Conservation (phyloP, 1,139 yeast species). For the Yamadazyma blattariae region DNA sequence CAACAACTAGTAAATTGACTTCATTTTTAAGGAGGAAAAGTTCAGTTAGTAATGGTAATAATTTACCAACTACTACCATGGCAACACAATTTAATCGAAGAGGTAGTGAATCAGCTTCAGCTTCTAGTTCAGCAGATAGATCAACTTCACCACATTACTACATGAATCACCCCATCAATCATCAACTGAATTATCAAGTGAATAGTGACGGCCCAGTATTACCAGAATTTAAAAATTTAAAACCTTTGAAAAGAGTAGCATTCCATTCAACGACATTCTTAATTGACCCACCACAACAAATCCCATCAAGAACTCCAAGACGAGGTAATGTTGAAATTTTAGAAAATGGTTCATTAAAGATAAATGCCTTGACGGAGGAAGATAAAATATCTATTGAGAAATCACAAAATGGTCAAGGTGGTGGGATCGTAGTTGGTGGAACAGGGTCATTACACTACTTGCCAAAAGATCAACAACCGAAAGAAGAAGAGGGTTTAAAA, state of each 20-base stretch:
- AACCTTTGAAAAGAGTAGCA: conserved; percentile 63
- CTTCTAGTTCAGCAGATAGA: neutral
- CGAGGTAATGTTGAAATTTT: conserved; percentile 68
- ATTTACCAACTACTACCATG: conserved; percentile 13
- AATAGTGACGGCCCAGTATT: conserved; percentile 2
- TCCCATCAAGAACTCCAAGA: conserved; percentile 63
- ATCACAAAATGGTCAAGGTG: conserved; percentile 51
- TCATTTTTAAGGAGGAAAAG: conserved; percentile 27
- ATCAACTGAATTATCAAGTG: too few species aligned
- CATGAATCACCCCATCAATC: too few species aligned
- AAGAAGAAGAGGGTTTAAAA: conserved; percentile 11
- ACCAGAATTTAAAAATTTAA: conserved; percentile 25
- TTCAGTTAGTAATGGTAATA: conserved; percentile 6
- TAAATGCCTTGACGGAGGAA: conserved; percentile 62
- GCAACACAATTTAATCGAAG: conserved; percentile 18
- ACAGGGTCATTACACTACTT: conserved; percentile 56
- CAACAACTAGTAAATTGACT: conserved; percentile 18
- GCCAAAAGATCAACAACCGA: conserved; percentile 13
- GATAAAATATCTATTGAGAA: conserved; percentile 47
- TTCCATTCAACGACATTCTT: conserved; percentile 71
- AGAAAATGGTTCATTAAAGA: conserved; percentile 55
- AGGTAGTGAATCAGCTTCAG: conserved; percentile 8
- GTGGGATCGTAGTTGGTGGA: conserved; percentile 83
- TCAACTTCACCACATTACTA: conserved; percentile 5
- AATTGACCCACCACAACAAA: conserved; percentile 72